Evolutionary conservation across 78 protist genomes (phyloP), one percentile per base, ranked within the genome.

Genomic region (Diacronema lutheri): DNA sequence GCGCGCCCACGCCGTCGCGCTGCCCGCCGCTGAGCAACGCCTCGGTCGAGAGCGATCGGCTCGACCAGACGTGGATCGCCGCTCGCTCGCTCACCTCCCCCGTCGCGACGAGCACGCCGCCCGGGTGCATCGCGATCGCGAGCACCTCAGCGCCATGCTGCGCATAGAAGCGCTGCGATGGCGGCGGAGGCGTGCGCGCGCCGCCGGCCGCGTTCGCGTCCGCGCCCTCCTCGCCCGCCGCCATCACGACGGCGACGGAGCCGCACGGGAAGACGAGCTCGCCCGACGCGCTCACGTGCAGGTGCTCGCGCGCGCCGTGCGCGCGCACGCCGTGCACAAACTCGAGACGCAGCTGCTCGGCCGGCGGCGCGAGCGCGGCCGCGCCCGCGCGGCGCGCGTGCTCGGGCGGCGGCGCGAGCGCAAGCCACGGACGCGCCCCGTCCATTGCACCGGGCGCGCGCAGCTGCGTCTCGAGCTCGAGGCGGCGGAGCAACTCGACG

Each of bases 111-210:
- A 37, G 23, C 74, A 0, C 19, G 33, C 71, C 41, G 74, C 33
- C 74, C 23, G 86, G 77, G 58, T 83, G 86, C 38, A 61, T 9
- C 21, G 86, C 86, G 37, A 68, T 56, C 23, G 31, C 1, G 35
- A 9, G 11, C 13, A 79, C 13, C 38, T 16, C 71, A 23, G 29
- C 84, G 84, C 6, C 31, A 56, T 79, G 84, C 46, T 19, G 35
- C 13, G 20, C 9, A 56, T 23, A 79, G 71, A 50, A 23, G 16
- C 71, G 68, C 71, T 56, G 58, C 37, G 7, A 26, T 11, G n/a
- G 74, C 11, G 69, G 20, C 29, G 69, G 11, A 4, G 35, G 35
- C 10, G n/a, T 1, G 29, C 20, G n/a, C n/a, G n/a, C n/a, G n/a
- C n/a, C n/a, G n/a, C n/a, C n/a, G n/a, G n/a, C n/a, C n/a, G n/a